Evolutionary conservation across 768 basidiomycete genomes (phyloP).

Genomic region (Boletus rex-veris): DNA sequence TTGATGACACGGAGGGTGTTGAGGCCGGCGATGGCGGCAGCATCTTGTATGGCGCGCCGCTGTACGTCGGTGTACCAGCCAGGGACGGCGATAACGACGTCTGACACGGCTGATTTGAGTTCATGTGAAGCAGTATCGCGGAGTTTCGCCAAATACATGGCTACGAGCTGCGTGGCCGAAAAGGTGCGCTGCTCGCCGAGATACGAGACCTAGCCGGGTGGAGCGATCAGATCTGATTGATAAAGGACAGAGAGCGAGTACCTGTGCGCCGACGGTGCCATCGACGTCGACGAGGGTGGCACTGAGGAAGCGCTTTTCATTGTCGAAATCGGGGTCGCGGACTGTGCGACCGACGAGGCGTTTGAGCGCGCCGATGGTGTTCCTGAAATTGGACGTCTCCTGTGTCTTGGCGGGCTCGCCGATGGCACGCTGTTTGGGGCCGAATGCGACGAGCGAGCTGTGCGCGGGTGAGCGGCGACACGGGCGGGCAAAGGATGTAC

Average conservation of each 20-base stretch:
- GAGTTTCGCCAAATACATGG: slow-evolving; percentile 85
- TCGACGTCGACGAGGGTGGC: slow-evolving; percentile 80
- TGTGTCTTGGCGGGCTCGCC: slow-evolving; percentile 97
- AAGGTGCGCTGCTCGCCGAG: slow-evolving; percentile 76
- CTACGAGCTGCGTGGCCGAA: slow-evolving; percentile 89
- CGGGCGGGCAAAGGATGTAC: slow-evolving; percentile 29
- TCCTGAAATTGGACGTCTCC: slow-evolving; percentile 97
- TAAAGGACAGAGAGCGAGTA: slow-evolving; percentile 26
- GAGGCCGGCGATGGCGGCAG: slow-evolving; percentile 84
- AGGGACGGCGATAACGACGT: slow-evolving; percentile 94
- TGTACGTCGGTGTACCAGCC: slow-evolving; percentile 97
- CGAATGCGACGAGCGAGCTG: slow-evolving; percentile 94
- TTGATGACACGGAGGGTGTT: slow-evolving; percentile 95
- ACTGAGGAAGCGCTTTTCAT: slow-evolving; percentile 91
- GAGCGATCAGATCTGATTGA: slow-evolving; percentile 8
- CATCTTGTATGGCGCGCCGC: slow-evolving; percentile 84
- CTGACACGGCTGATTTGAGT: slow-evolving; percentile 81
- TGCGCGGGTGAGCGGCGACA: not conserved
- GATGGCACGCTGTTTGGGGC: slow-evolving; percentile 83
- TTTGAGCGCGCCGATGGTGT: slow-evolving; percentile 92
- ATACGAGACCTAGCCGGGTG: slow-evolving; percentile 68
- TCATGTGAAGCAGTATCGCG: slow-evolving; percentile 83
- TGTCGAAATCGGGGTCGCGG: slow-evolving; percentile 74
- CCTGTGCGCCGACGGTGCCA: slow-evolving; percentile 84
- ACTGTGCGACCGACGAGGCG: slow-evolving; percentile 82